These are phyloP conservation scores for Pythium aristosporum DNA, from an alignment of 352 stramenopile genomes.

Conservation along the genomic window DNA sequence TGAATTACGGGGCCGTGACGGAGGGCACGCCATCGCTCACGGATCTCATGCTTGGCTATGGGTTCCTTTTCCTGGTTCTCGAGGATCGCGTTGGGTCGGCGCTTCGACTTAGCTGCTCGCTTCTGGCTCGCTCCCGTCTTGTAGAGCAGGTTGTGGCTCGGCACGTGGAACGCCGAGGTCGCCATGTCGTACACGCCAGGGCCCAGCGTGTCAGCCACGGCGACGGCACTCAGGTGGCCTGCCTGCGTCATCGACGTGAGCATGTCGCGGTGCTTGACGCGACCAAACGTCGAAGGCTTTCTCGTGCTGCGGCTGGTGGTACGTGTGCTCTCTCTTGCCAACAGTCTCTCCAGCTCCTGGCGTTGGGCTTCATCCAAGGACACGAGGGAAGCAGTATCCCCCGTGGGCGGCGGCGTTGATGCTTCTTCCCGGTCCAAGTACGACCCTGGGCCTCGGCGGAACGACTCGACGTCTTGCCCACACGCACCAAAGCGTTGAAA, in stretches of 20 bases:
- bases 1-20: conserved; percentile 9
- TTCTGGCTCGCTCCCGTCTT: conserved; percentile 13
- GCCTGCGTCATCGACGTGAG: conserved; percentile 48
- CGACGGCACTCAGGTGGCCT: conserved; percentile 36
- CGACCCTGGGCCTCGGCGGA: conserved; percentile 35
- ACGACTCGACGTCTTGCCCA: conserved; percentile 26
- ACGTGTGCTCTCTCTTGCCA: background rate
- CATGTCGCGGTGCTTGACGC: conserved; percentile 36
- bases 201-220: conserved; percentile 27
- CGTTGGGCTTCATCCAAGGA: conserved; percentile 22
- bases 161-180: conserved; percentile 22
- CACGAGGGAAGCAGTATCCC: background rate
- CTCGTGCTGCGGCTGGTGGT: background rate
- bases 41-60: background rate
- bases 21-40: conserved; percentile 8
- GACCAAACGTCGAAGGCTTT: conserved; percentile 18
- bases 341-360: conserved; percentile 14
- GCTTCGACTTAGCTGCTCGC: background rate
- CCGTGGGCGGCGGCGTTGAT: background rate
- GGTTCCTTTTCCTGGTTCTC: background rate
- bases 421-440: conserved; percentile 16
- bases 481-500: conserved; percentile 42
- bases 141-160: conserved; percentile 46
- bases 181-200: conserved; percentile 38
- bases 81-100: background rate